Evolutionary conservation across 108 stramenopile genomes (phyloP), one percentile per base, ranked within the genome.

Genomic region (Bacterosira constricta): DNA sequence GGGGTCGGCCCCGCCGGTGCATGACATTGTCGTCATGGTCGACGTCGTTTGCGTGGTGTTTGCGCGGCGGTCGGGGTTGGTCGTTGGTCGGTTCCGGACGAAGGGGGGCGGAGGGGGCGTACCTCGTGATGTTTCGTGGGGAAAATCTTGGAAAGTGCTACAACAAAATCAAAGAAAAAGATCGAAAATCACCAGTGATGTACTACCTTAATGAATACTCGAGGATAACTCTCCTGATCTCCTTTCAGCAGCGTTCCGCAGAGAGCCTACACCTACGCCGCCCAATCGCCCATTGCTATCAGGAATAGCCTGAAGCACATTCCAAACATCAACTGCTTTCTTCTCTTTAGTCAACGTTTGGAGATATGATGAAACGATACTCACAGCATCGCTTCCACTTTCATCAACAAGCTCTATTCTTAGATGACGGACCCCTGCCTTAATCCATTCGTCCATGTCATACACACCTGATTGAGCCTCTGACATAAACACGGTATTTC

Each of bases 341-440:
- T 50, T 29, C 17, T 72, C 69, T 11, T 83, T 83, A 0, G 61
- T 17, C 32, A 85, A 34, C 13, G 85, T 69, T 32, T 63, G 52
- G 20, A 66, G 42, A 53, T 89, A 92, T 10, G 83, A 69, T 1
- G 31, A 30, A 0, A 89, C 86, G 42, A 92, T 83, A 4, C 38
- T 35, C 15, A 63, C 52, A 9, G 75, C 74, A 77, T 86, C 87
- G 1, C 72, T 58, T 0, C 47, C 62, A 39, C 73, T 61, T 75
- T 92, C 88, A 55, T 92, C 91, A 8, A 92, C 88, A 34, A 92
- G 81, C 50, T 92, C 91, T 58, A 92, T 80, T 31, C 88, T 64
- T 10, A 89, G 69, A 6, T 71, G 76, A 4, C 78, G 50, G 18
- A 87, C 67, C 41, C 88, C 85, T 11, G 85, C 85, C 18, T 69